Conservation (phyloP, 345 rosid species). For the Salix brachista region DNA sequence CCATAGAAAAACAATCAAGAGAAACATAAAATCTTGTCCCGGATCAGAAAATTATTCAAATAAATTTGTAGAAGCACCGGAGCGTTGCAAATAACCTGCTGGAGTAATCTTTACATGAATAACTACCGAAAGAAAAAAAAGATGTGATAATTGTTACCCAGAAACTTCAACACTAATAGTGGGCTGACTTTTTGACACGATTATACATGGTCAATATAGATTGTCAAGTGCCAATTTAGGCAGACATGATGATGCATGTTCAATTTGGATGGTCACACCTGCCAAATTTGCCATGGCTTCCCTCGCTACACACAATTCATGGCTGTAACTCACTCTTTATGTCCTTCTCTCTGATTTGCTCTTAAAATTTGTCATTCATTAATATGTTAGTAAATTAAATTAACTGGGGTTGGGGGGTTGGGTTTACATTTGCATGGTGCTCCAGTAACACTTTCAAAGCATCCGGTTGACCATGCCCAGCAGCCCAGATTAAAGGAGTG, state of each 20-base stretch:
- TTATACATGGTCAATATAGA: background rate
- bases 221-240: background rate
- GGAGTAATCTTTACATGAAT: background rate
- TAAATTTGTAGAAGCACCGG: background rate
- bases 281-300: background rate
- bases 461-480: constrained; percentile 76
- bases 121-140: too few species aligned
- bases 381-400: background rate
- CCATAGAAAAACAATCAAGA: background rate
- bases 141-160: background rate
- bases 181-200: background rate
- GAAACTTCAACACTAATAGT: background rate
- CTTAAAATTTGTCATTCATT: background rate
- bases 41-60: background rate
- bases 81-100: background rate
- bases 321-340: background rate
- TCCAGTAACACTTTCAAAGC: constrained; percentile 70
- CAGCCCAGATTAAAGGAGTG: constrained; percentile 87
- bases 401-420: background rate
- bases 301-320: background rate
- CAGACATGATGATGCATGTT: background rate
- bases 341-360: background rate
- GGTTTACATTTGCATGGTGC: constrained; percentile 68
- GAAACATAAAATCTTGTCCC: background rate
- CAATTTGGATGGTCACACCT: background rate